Conservation (phyloP, 140 eudicot species). For the Ambrosia hybrid region DNA sequence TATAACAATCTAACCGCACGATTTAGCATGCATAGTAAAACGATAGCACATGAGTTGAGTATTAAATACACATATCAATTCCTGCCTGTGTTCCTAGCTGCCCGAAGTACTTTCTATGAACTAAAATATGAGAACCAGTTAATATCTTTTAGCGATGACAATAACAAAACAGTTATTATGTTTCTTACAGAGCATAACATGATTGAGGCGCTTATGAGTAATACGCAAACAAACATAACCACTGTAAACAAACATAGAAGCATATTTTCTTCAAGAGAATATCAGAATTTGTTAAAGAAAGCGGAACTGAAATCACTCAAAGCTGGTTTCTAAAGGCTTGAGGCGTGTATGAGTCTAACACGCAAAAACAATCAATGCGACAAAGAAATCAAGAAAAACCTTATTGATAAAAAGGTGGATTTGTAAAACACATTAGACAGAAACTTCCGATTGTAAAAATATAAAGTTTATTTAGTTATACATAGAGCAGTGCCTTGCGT, state of each 20-base stretch:
- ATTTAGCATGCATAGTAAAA: slow-evolving; percentile 7
- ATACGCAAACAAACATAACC: no score
- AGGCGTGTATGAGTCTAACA: no score
- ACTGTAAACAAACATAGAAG: background rate
- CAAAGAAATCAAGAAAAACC: no score
- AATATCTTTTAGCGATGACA: background rate
- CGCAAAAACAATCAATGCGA: no score
- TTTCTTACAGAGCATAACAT: background rate
- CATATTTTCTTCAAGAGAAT: background rate
- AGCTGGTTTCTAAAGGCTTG: no score
- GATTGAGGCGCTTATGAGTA: no score
- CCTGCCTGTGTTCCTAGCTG: background rate
- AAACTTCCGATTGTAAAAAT: no score
- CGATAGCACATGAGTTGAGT: background rate
- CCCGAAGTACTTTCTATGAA: background rate
- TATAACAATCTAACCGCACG: slow-evolving; percentile 14
- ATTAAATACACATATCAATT: slow-evolving; percentile 4
- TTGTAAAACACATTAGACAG: no score
- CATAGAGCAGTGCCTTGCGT: no score
- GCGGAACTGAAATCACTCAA: background rate
- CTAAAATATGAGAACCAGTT: background rate
- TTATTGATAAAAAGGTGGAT: no score
- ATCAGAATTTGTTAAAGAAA: background rate
- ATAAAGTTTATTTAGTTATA: no score
- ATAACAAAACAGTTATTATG: background rate